Conservation (phyloP, 176 grass and related monocot species). For the Aechmea fasciata region DNA sequence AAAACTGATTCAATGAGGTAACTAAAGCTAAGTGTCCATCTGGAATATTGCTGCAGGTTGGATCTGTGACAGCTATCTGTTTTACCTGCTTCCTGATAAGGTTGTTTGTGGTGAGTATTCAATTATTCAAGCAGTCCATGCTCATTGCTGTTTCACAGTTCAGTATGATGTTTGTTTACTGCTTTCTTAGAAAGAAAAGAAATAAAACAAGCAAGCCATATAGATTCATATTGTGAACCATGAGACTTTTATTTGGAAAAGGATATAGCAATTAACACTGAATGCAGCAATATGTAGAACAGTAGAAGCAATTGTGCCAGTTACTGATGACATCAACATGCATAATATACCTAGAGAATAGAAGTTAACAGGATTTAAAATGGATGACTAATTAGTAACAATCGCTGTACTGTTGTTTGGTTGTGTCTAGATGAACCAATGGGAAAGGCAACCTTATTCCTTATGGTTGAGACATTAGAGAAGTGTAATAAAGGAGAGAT, state of each 20-base stretch:
- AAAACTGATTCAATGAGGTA: conserved; percentile 5
- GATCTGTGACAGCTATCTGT: conserved; percentile 75
- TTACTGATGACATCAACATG: background rate
- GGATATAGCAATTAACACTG: background rate
- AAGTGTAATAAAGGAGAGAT: too few relatives aligned
- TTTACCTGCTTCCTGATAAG: conserved; percentile 80
- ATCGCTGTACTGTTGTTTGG: too few relatives aligned
- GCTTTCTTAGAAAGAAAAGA: background rate
- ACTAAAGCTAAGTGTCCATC: conserved; percentile 7
- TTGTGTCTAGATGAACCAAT: too few relatives aligned
- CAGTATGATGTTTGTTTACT: background rate
- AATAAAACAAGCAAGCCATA: background rate
- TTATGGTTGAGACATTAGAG: too few relatives aligned
- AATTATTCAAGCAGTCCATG: background rate
- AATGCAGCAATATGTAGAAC: background rate
- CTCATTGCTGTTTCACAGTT: background rate
- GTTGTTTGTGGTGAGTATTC: conserved; percentile 69
- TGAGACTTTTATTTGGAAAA: conserved; percentile 16
- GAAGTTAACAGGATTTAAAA: too few relatives aligned
- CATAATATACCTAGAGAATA: background rate
- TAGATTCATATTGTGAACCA: background rate
- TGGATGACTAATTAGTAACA: too few relatives aligned
- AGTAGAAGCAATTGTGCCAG: background rate
- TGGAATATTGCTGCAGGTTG: conserved; percentile 44
- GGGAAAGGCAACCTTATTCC: too few relatives aligned